These are phyloP conservation scores for Penicillium samsonianum DNA, from an alignment of 495 filamentous ascomycete genomes.

Conservation along the genomic window DNA sequence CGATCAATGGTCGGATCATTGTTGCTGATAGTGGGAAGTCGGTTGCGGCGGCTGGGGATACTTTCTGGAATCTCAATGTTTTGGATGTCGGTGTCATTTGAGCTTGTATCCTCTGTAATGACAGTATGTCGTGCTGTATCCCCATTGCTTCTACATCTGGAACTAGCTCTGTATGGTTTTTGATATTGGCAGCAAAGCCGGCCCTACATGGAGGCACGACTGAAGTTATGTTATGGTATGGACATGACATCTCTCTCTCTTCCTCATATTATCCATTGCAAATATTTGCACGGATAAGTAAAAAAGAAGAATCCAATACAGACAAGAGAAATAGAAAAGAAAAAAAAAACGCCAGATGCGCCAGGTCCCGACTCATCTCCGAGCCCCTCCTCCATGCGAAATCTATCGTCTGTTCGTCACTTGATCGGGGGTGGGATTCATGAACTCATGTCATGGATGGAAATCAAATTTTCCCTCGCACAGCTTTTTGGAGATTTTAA, in stretches of 20 bases:
- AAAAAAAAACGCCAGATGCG: slow-evolving; percentile 35
- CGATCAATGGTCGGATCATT: too few species aligned
- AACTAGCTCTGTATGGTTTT: slow-evolving; percentile 11
- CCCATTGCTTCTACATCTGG: neutral
- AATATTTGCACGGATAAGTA: slow-evolving; percentile 11
- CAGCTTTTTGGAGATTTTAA: slow-evolving; percentile 19
- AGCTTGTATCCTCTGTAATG: neutral
- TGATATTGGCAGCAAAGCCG: slow-evolving; percentile 12
- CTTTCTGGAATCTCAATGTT: too few species aligned
- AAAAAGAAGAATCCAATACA: slow-evolving; percentile 29
- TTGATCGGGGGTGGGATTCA: slow-evolving; percentile 34
- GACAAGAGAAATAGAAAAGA: slow-evolving; percentile 20
- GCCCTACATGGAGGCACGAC: neutral
- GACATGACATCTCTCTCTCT: slow-evolving; percentile 12
- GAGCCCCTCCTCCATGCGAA: slow-evolving; percentile 35
- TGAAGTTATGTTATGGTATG: slow-evolving; percentile 13
- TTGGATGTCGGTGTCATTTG: neutral
- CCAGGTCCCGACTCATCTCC: slow-evolving; percentile 37
- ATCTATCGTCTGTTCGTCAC: slow-evolving; percentile 29
- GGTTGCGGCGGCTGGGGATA: too few species aligned
- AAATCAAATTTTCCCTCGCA: slow-evolving; percentile 8
- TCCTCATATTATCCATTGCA: slow-evolving; percentile 11
- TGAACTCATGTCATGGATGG: slow-evolving; percentile 32
- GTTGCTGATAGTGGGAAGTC: too few species aligned
- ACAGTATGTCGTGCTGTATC: neutral